Percentiles rank a stretch among this genome's conserved stretches.
These are phyloP conservation scores for Cryptococcus sp. DNA, from an alignment of 1,284 basidiomycete genomes.

Conservation along the genomic window DNA sequence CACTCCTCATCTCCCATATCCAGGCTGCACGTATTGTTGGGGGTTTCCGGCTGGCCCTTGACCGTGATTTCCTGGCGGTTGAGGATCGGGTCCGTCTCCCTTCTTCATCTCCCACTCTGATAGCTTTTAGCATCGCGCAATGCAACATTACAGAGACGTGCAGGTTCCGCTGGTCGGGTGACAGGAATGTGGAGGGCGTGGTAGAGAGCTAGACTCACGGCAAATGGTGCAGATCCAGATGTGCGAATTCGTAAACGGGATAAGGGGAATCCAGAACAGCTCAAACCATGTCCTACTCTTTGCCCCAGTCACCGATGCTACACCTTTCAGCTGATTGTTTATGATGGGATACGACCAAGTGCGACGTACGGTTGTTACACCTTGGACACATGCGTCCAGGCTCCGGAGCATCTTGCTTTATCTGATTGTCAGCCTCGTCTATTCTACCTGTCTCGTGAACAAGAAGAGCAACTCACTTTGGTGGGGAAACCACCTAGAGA, in stretches of 20 bases:
- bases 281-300: constrained; percentile 38
- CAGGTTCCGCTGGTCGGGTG: not conserved
- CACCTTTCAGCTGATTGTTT: no score
- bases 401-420: constrained; percentile 31
- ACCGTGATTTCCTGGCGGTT: constrained; percentile 21
- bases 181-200: not conserved
- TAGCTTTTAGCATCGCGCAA: not conserved
- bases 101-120: constrained; percentile 34
- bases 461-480: constrained; percentile 23
- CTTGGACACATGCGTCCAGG: constrained; percentile 35
- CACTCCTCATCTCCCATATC: constrained; percentile 2
- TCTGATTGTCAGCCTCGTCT: constrained; percentile 16
- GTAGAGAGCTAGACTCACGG: constrained; percentile 22
- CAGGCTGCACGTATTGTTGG: not conserved
- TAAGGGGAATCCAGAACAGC: constrained; percentile 42
- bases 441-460: not conserved
- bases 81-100: constrained; percentile 32
- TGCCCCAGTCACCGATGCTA: constrained; percentile 27
- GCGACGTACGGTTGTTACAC: constrained; percentile 41
- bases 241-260: constrained; percentile 34
- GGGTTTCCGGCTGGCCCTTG: constrained; percentile 5
- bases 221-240: constrained; percentile 43
- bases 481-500: constrained; percentile 36
- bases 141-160: not conserved
- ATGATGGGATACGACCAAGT: not conserved